A percentile compares a stretch with the other conserved stretches of the same genome.
These are phyloP conservation scores for Hygrophila difformis DNA, from an alignment of 257 asterid genomes.

Conservation along the genomic window DNA sequence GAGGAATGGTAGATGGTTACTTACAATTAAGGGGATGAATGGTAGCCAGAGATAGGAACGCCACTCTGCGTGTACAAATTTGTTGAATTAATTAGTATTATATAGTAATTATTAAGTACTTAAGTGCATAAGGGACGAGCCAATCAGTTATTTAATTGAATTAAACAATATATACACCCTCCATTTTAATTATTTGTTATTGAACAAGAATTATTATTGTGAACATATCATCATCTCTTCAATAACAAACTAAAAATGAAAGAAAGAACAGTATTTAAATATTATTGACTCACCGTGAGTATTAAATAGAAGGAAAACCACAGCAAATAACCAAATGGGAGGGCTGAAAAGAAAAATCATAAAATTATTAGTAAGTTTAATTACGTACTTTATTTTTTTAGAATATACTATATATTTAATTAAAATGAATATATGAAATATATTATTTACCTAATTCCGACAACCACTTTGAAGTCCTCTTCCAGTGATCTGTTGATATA, in stretches of 20 bases:
- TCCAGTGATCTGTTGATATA: slow-evolving; percentile 87
- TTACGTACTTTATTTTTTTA: too few relatives aligned
- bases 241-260: not conserved
- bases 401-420: not conserved
- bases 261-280: too few relatives aligned
- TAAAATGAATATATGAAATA: not conserved
- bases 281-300: slow-evolving; percentile 60
- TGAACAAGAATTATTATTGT: too few relatives aligned
- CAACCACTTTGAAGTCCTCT: slow-evolving; percentile 94
- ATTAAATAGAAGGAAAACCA: slow-evolving; percentile 75
- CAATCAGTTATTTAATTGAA: too few relatives aligned
- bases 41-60: slow-evolving; percentile 88
- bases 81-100: not conserved
- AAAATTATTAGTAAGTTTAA: too few relatives aligned
- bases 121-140: too few relatives aligned
- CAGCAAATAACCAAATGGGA: slow-evolving; percentile 76
- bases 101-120: too few relatives aligned
- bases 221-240: too few relatives aligned
- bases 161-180: too few relatives aligned
- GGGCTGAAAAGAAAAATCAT: slow-evolving; percentile 44
- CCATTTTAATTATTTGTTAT: too few relatives aligned
- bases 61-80: slow-evolving; percentile 50
- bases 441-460: slow-evolving; percentile 69
- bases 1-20: slow-evolving; percentile 8
- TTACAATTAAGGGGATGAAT: slow-evolving; percentile 72